Evolutionary conservation across 164 flowering plant species (phyloP), one percentile per base, ranked within the genome.

Genomic region (Magnolia sinica): DNA sequence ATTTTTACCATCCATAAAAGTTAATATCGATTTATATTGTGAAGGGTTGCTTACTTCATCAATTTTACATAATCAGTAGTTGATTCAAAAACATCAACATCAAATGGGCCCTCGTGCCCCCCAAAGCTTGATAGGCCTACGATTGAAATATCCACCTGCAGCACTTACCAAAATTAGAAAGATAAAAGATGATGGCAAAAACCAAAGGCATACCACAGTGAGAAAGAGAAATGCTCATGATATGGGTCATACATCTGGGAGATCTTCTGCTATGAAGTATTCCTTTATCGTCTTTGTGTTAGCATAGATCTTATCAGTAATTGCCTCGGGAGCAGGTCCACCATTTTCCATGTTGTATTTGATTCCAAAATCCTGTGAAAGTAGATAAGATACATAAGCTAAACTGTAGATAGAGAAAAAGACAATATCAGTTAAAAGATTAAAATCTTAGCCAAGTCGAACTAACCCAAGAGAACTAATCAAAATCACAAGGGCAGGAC

Each of bases 261-360:
- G 81, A 79, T 89, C 93, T 80, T 89, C 94, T 8, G 97, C 93
- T 78, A 87, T 88, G 24, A 90, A 81, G 83, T 94, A 96, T 78
- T 96, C 99, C 75, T 86, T 89, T 72, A 96, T 93, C 67, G 96
- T 86, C 75, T 83, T 93, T 22, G 99, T 93, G 85, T 93, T 94
- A 80, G 87, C 90, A 83, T 84, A 92, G 64, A 96, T 96, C 87
- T 92, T 92, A 74, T 96, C 93, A 19, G 98, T 96, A 68, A 94
- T 88, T 75, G 85, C 86, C 85, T 96, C 99, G 0, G 98, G 98
- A 82, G 99, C 99, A 76, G 99, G 98, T 73, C 98, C 98, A 72
- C 99, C 98, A 85, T 94, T 96, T 88, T 89, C 99, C 99, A 96
- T 96, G 88, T 96, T 96, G 81, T 96, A 94, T 83, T 96, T 96